Evolutionary conservation across 495 filamentous ascomycete species (phyloP).

Genomic region (Paragyromitra xinjiangensis): DNA sequence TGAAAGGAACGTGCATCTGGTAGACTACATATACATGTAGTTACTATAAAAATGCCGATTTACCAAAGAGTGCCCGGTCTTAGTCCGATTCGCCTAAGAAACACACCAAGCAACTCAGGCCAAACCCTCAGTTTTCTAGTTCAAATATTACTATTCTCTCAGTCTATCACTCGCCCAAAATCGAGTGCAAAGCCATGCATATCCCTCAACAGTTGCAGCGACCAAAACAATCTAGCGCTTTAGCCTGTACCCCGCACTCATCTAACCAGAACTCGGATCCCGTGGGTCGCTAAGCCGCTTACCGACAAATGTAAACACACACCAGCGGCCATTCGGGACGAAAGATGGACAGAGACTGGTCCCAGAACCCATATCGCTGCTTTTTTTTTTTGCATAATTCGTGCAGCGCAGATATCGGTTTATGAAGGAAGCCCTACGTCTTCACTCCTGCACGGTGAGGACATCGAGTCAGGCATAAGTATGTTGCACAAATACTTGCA

Average conservation of each 20-base stretch:
- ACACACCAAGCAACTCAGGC: no score
- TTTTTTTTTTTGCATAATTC: background rate
- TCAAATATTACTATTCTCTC: background rate
- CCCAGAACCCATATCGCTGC: background rate
- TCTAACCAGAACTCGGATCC: background rate
- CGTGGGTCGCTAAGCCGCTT: slow-evolving; percentile 35
- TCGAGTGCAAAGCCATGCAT: slow-evolving; percentile 20
- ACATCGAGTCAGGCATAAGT: slow-evolving; percentile 1
- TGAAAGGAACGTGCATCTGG: no score
- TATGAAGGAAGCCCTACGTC: slow-evolving; percentile 4
- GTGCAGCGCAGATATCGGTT: background rate
- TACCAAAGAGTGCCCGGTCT: no score
- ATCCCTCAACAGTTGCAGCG: background rate
- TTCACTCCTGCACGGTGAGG: slow-evolving; percentile 20
- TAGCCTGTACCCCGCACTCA: slow-evolving; percentile 22
- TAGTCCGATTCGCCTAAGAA: background rate
- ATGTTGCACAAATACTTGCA: background rate
- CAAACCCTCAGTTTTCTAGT: background rate
- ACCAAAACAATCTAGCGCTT: slow-evolving; percentile 7
- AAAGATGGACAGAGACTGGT: background rate
- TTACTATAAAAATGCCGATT: no score
- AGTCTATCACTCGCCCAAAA: background rate
- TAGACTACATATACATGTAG: no score
- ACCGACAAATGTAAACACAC: slow-evolving; percentile 21
- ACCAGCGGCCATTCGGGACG: background rate